Percentiles rank a stretch among this genome's conserved stretches.
Evolutionary conservation across 164 flowering plant genomes (phyloP).

Genomic region (Berberis thunbergii): DNA sequence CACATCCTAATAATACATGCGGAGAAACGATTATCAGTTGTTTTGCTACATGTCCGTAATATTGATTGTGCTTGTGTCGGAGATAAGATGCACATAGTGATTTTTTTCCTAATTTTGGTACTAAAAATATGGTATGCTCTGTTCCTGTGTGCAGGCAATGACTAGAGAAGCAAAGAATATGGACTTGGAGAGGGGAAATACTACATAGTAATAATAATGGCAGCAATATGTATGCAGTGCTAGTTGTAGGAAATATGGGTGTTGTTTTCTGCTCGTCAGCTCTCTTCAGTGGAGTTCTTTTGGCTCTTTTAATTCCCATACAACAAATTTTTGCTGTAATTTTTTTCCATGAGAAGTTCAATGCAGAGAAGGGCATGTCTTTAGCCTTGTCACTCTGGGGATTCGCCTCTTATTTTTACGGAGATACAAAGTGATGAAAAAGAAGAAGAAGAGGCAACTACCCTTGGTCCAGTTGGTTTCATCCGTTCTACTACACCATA

Average conservation of each 20-base stretch:
- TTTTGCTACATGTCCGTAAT: too few species aligned
- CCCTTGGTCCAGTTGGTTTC: not conserved
- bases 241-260: not conserved
- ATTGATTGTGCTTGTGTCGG: not conserved
- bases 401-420: constrained; percentile 16
- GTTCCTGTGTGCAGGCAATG: not conserved
- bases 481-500: too few species aligned
- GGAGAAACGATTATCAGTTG: too few species aligned
- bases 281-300: constrained; percentile 1
- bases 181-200: constrained; percentile 1
- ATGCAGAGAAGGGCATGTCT: constrained; percentile 19
- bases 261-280: not conserved
- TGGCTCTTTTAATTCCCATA: not conserved
- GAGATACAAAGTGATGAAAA: not conserved
- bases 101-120: not conserved
- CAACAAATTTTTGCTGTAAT: constrained; percentile 12
- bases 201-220: not conserved
- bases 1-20: too few species aligned
- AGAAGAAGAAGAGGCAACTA: not conserved
- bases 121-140: too few species aligned
- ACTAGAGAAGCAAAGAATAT: not conserved
- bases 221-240: not conserved
- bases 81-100: not conserved
- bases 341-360: constrained; percentile 20
- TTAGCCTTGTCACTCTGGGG: constrained; percentile 17